phyloP scores from a whole-genome alignment of 177 flowering plant species.

The Telopea speciosissima region DNA sequence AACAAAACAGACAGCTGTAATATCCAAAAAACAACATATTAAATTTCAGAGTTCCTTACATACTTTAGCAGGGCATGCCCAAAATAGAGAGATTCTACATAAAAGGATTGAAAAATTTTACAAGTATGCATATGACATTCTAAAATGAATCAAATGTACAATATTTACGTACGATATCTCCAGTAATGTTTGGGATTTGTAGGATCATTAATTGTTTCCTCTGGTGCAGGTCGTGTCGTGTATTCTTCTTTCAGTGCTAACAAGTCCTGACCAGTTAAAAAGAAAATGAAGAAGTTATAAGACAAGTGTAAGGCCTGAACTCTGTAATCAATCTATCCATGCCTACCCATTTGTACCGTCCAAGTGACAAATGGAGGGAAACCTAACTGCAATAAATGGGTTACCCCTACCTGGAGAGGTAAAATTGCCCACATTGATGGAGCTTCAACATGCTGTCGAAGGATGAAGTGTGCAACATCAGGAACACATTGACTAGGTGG shows the following conservation, averaged over 20 bases:
- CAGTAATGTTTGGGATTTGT: conserved; percentile 98
- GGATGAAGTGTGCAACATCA: conserved; percentile 52
- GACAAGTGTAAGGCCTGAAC: not conserved
- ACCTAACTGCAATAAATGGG: not conserved
- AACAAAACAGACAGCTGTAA: too few relatives aligned
- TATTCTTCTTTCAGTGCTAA: conserved; percentile 81
- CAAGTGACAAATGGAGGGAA: not conserved
- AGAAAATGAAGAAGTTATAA: not conserved
- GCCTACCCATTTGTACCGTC: not conserved
- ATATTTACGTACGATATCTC: conserved; percentile 72
- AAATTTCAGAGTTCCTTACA: not conserved
- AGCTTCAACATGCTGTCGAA: conserved; percentile 79
- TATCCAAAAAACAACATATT: not conserved
- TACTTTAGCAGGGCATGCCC: not conserved
- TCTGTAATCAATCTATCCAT: not conserved
- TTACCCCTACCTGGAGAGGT: conserved; percentile 78
- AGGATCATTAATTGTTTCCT: conserved; percentile 96
- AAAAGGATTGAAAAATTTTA: not conserved
- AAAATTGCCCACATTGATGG: conserved; percentile 99
- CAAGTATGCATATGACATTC: not conserved
- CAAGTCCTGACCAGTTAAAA: conserved; percentile 52
- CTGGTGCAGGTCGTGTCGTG: conserved; percentile 74
- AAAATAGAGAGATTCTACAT: not conserved
- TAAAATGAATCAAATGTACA: conserved; percentile 1
- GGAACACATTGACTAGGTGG: conserved; percentile 81